Conservation (phyloP, 2,329 filamentous ascomycete genomes). For the Microcyclosporella mali region DNA sequence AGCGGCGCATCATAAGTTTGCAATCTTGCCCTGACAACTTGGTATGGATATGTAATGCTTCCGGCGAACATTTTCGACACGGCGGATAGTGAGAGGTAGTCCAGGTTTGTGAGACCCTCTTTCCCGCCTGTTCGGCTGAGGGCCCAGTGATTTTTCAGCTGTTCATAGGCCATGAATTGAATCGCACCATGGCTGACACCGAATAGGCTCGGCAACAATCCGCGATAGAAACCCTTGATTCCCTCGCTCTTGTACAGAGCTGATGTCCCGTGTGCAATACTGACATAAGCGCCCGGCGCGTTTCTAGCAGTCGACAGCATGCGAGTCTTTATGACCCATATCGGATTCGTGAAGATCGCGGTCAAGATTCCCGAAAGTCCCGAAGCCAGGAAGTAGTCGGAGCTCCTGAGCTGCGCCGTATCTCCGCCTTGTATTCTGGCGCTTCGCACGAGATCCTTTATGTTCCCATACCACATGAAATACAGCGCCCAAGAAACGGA, state of each 20-base stretch:
- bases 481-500: constrained; percentile 86
- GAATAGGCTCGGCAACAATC: constrained; percentile 72
- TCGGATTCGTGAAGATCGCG: constrained; percentile 80
- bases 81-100: constrained; percentile 75
- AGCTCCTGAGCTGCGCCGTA: constrained; percentile 45
- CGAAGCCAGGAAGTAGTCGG: constrained; percentile 77
- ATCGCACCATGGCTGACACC: constrained; percentile 89
- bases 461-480: constrained; percentile 67
- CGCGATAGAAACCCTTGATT: constrained; percentile 74
- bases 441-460: constrained; percentile 49
- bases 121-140: constrained; percentile 30
- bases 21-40: constrained; percentile 79
- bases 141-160: constrained; percentile 57
- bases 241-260: constrained; percentile 68
- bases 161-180: constrained; percentile 93
- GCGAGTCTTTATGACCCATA: constrained; percentile 97
- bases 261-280: constrained; percentile 63
- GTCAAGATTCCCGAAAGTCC: constrained; percentile 65
- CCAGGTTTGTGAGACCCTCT: constrained; percentile 58
- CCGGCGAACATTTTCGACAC: constrained; percentile 81
- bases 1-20: constrained; percentile 81
- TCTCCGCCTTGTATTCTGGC: constrained; percentile 30
- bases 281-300: constrained; percentile 71
- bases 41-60: constrained; percentile 88
- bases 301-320: constrained; percentile 82